Evolutionary conservation across 805 yeast species (phyloP), one percentile per base, ranked within the genome.

Genomic region (Jamesozyma hellenica): DNA sequence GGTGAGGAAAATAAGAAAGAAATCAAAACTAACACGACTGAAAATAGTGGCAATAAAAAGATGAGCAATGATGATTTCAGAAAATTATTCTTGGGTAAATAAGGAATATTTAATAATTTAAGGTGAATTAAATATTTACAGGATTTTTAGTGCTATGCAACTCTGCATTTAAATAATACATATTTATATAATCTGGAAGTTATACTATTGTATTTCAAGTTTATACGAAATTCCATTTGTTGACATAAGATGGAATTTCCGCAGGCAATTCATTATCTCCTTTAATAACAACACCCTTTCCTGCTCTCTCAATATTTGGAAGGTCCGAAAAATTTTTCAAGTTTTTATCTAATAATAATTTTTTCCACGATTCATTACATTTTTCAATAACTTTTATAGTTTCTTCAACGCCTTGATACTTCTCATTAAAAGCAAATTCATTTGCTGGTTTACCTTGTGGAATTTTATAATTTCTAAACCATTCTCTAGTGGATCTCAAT

Each of bases 401-500:
- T 47, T 74, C 72, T 28, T 70, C 67, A 42, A 68, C 68, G 62
- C 71, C 70, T 53, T 71, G 66, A 57, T 75, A 80, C 50, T 77
- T 71, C 41, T 86, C 94, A 45, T 76, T 64, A 64, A 79, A 81
- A 14, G 84, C 88, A 60, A 85, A 84, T 45, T 68, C 66, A 63
- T 85, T 85, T 50, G 70, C 72, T 34, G 82, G 79, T 62, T 83
- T 84, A 13, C 87, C 90, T 47, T 79, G 81, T 11, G 95, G 94
- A 29, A 79, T 71, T 61, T 85, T 85, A 70, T 85, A 85, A 53
- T 78, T 74, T 66, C 79, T 75, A 66, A 84, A 84, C 95, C 95
- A 85, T 47, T 66, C 74, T 55, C 74, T 73, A 30, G 88, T 76
- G 31, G 78, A 75, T 42, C 74, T 67, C 47, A 85, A 65, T 38